Conservation (phyloP, 805 yeast genomes). For the Tetrapisispora fleetii region DNA sequence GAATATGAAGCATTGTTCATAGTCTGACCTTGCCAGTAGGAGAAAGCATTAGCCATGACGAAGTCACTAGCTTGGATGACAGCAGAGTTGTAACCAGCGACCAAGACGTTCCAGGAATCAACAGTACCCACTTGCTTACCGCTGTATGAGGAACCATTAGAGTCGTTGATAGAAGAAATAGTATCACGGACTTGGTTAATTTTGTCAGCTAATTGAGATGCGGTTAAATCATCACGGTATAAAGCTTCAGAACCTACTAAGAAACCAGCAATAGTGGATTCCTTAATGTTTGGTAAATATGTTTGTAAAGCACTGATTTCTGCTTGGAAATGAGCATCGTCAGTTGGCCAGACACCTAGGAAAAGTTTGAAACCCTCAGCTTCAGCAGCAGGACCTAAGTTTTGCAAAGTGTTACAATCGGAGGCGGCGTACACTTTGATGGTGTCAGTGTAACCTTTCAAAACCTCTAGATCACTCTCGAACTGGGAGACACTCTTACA, state of each 20-base stretch:
- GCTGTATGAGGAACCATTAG: constrained; percentile 67
- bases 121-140: constrained; percentile 80
- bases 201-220: constrained; percentile 57
- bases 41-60: constrained; percentile 89
- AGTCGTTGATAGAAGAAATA: constrained; percentile 56
- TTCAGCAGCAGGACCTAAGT: constrained; percentile 80
- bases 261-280: constrained; percentile 60
- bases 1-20: constrained; percentile 76
- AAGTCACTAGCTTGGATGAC: constrained; percentile 78
- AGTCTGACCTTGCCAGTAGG: constrained; percentile 98
- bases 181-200: constrained; percentile 55
- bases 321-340: constrained; percentile 60
- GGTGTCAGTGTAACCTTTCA: constrained; percentile 49
- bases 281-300: constrained; percentile 65
- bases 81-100: constrained; percentile 61
- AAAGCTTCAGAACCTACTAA: constrained; percentile 94
- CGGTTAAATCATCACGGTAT: constrained; percentile 80
- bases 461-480: constrained; percentile 50
- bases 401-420: constrained; percentile 84
- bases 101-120: constrained; percentile 90
- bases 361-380: constrained; percentile 64
- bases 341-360: constrained; percentile 92
- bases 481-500: constrained; percentile 72
- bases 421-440: constrained; percentile 86
- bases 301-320: constrained; percentile 64